Evolutionary conservation across 1,139 yeast genomes (phyloP).

Genomic region (Magnusiomyces tetraspermus): DNA sequence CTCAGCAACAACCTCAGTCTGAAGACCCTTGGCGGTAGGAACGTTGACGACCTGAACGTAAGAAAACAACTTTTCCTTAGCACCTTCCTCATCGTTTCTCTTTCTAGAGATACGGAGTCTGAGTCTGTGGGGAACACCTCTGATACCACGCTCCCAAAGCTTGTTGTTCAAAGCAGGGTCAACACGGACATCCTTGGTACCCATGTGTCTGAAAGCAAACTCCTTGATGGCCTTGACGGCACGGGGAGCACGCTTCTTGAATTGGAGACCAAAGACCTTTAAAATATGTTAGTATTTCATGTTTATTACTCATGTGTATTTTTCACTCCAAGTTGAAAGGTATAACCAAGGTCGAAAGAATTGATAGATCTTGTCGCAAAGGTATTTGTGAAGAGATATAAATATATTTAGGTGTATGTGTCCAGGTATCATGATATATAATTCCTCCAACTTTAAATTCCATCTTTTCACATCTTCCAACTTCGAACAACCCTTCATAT

Average conservation of each 20-base stretch:
- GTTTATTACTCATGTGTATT: too few relatives aligned
- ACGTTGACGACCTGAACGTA: slow-evolving; percentile 96
- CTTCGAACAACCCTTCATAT: too few relatives aligned
- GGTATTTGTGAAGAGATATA: too few relatives aligned
- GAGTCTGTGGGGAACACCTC: slow-evolving; percentile 97
- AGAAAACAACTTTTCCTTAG: slow-evolving; percentile 96
- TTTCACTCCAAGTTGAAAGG: too few relatives aligned
- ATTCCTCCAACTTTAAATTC: too few relatives aligned
- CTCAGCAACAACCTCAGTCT: slow-evolving; percentile 82
- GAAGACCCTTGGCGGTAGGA: slow-evolving; percentile 93
- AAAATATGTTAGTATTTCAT: too few relatives aligned
- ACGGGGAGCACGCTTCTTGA: slow-evolving; percentile 99
- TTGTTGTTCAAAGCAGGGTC: slow-evolving; percentile 98
- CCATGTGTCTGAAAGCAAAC: slow-evolving; percentile 98
- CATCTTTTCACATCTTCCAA: too few relatives aligned
- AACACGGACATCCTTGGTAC: slow-evolving; percentile 97
- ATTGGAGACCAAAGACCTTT: slow-evolving; percentile 92
- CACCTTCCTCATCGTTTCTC: slow-evolving; percentile 99
- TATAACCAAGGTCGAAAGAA: too few relatives aligned
- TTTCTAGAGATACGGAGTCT: slow-evolving; percentile 99
- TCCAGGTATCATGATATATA: too few relatives aligned
- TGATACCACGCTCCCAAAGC: slow-evolving; percentile 99
- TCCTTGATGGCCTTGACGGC: slow-evolving; percentile 99
- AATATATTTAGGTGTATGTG: too few relatives aligned
- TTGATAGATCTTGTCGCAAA: too few relatives aligned